Evolutionary conservation across 2,329 filamentous ascomycete species (phyloP).

Genomic region (Aspergillus sclerotialis): DNA sequence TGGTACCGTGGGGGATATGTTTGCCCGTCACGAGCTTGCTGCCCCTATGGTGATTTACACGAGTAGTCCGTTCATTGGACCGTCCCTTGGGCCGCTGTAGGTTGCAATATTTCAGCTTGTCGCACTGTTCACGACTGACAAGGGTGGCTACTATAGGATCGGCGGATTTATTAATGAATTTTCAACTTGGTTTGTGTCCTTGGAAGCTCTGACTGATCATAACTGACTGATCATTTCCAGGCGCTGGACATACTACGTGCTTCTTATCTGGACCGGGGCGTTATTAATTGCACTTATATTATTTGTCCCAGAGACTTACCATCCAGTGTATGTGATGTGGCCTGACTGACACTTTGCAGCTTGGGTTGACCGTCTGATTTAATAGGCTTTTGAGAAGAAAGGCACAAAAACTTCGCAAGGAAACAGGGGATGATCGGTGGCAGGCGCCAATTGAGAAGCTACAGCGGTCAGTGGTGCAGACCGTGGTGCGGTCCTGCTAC

Average conservation of each 20-base stretch:
- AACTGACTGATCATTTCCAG: constrained; percentile 16
- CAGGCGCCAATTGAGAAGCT: constrained; percentile 69
- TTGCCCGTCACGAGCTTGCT: constrained; percentile 60
- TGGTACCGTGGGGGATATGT: constrained; percentile 78
- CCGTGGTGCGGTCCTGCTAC: constrained; percentile 53
- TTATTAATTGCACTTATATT: constrained; percentile 59
- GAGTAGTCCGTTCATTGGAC: constrained; percentile 52
- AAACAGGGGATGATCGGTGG: constrained; percentile 72
- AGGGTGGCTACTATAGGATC: constrained; percentile 36
- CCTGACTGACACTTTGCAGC: not conserved
- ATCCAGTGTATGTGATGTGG: constrained; percentile 37
- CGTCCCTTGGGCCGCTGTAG: constrained; percentile 49
- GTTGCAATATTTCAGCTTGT: constrained; percentile 6
- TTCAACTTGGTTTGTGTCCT: constrained; percentile 49
- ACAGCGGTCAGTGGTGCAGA: constrained; percentile 58
- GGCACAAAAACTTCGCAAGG: constrained; percentile 60
- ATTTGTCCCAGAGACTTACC: constrained; percentile 84
- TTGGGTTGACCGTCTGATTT: not conserved
- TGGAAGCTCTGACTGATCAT: not conserved
- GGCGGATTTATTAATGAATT: constrained; percentile 80
- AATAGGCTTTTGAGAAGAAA: constrained; percentile 59
- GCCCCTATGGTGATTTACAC: constrained; percentile 79
- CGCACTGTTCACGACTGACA: constrained; percentile 7
- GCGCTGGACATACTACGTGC: constrained; percentile 78
- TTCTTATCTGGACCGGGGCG: constrained; percentile 72